Evolutionary conservation across 2,329 filamentous ascomycete genomes (phyloP).

Genomic region (Gaeumannomyces tritici): DNA sequence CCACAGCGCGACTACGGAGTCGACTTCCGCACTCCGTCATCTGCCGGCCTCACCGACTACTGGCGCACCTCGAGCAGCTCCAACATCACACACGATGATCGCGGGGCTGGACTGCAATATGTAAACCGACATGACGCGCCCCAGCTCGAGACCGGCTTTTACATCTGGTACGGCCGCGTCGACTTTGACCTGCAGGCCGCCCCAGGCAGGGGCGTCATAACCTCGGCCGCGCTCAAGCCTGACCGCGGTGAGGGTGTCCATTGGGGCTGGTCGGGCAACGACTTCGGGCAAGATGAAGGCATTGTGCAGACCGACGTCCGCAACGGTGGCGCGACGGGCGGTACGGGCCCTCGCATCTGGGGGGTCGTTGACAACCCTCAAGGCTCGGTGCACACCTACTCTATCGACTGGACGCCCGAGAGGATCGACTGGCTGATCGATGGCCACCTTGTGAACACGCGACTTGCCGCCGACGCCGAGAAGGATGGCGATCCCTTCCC

Average conservation of each 20-base stretch:
- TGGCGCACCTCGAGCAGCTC: background rate
- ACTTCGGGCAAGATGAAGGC: constrained; percentile 9
- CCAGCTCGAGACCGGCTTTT: constrained; percentile 32
- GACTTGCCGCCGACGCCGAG: constrained; percentile 34
- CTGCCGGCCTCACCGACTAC: constrained; percentile 2
- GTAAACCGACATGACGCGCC: constrained; percentile 28
- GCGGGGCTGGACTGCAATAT: background rate
- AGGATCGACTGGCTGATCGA: constrained; percentile 47
- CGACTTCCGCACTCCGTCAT: constrained; percentile 7
- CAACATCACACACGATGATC: background rate
- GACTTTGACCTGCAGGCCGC: constrained; percentile 35
- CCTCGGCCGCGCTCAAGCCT: constrained; percentile 37
- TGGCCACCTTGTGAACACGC: constrained; percentile 38
- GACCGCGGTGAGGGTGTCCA: constrained; percentile 44
- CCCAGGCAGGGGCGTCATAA: constrained; percentile 37
- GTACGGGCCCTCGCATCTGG: constrained; percentile 37
- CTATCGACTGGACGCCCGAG: constrained; percentile 45
- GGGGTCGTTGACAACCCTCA: constrained; percentile 39
- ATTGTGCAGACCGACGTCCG: constrained; percentile 42
- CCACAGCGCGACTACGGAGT: background rate
- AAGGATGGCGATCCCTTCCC: constrained; percentile 41
- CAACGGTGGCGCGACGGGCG: constrained; percentile 43
- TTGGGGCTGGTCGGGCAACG: constrained; percentile 29
- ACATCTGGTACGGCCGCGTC: constrained; percentile 43
- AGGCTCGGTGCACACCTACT: constrained; percentile 42